Evolutionary conservation across 2,329 filamentous ascomycete genomes (phyloP), one percentile per base, ranked within the genome.

Genomic region (Plectosphaerella sp.): DNA sequence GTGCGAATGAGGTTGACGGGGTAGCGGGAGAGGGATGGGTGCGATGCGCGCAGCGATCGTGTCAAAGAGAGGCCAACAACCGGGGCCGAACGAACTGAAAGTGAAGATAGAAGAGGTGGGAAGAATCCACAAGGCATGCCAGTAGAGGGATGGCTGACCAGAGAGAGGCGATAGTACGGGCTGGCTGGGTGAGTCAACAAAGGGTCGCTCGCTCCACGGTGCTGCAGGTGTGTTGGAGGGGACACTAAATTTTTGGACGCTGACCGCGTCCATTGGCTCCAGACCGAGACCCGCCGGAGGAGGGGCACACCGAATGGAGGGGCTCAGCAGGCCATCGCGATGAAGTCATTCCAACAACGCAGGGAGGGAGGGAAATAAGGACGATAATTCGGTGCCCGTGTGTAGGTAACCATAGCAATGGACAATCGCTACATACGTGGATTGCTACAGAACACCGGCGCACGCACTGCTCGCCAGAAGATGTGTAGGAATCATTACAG

Each of bases 1-100:
- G 28, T 37, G 45, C 24, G 52, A 52, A 54, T 45, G 47, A 39
- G 47, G 48, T 20, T 28, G 53, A 45, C 47, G 20, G 54, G 39
- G 45, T 43, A 48, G n/a, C 39, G 46, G 28, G 8, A 43, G 47
- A 42, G 15, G 45, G 42, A 46, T 20, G 33, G 36, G 22, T 11
- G 53, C 16, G 48, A 45, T 43, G 36, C 48, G 48, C 48, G 24
- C 39, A 49, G 48, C 48, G 48, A 49, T 45, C 16, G 48, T 43
- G 22, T 22, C 16, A n/a, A 49, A 42, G 20, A 12, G 22, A 28
- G 47, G 47, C 47, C 39, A 33, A 36, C 24, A 16, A 49, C 48
- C 39, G 22, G 48, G 42, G 48, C 48, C 39, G 48, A 16, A n/a
- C 22, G 39, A 49, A 49, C 18, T 49, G 48, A 49, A 49, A 43